Percentiles rank a stretch among this genome's conserved stretches.
Conservation (phyloP, 148 eudicot genomes). For the Nyssa sinensis region DNA sequence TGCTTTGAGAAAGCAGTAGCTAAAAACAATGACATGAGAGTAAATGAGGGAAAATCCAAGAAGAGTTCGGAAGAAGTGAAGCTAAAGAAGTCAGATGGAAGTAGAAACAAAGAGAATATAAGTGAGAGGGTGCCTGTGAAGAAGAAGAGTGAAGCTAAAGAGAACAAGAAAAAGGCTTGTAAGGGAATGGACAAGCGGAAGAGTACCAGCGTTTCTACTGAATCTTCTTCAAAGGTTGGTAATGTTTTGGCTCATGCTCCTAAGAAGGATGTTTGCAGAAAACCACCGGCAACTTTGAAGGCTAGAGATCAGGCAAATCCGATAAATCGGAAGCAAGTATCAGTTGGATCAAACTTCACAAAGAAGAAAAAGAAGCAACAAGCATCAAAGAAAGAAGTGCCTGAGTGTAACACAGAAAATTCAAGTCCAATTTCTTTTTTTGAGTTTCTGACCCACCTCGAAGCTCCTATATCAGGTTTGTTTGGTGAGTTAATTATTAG, state of each 20-base stretch:
- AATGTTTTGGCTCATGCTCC: neutral
- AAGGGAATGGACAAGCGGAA: neutral
- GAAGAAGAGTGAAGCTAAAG: neutral
- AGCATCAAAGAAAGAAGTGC: constrained; percentile 1
- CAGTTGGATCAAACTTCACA: neutral
- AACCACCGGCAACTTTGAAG: neutral
- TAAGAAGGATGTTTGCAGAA: neutral
- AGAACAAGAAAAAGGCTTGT: constrained; percentile 6
- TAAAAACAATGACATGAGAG: neutral
- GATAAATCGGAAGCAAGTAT: neutral
- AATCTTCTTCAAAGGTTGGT: neutral
- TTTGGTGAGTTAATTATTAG: neutral
- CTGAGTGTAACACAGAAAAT: neutral
- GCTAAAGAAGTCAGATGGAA: neutral
- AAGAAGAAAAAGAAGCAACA: neutral
- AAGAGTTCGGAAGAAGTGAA: constrained; percentile 3
- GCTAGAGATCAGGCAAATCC: neutral
- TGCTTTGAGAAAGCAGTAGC: constrained; percentile 12
- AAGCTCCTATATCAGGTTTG: constrained; percentile 29
- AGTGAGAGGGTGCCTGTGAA: neutral
- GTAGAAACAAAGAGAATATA: neutral
- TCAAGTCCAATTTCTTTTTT: constrained; percentile 34
- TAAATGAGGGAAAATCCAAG: neutral
- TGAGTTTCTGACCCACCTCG: constrained; percentile 11
- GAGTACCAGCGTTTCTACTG: neutral